These are phyloP conservation scores for Achaetomium macrosporum DNA, from an alignment of 2,329 filamentous ascomycete species.

Conservation along the genomic window DNA sequence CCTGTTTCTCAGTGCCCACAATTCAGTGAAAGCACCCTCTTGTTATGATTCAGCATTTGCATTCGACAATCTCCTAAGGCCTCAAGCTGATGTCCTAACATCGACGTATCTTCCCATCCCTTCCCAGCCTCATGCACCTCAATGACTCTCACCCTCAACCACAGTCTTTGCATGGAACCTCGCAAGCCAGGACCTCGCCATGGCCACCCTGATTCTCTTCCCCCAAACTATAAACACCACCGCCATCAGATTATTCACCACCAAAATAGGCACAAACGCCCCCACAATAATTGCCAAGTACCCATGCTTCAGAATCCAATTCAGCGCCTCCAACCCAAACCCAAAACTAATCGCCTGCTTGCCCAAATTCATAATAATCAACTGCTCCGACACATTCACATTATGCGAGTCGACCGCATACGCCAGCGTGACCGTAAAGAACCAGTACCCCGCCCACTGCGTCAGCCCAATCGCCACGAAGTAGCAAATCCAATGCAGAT, in stretches of 20 bases:
- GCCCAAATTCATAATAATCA: conserved; percentile 54
- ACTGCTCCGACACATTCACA: conserved; percentile 55
- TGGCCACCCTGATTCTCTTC: conserved; percentile 43
- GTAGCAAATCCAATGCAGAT: conserved; percentile 42
- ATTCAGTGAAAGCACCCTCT: too few species aligned
- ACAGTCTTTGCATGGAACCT: conserved; percentile 32
- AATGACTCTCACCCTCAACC: conserved; percentile 9
- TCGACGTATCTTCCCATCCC: neutral
- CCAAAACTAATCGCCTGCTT: conserved; percentile 52
- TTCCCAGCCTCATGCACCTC: neutral
- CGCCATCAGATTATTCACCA: conserved; percentile 44
- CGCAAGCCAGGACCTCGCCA: conserved; percentile 43
- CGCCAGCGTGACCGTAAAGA: conserved; percentile 52
- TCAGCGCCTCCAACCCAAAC: conserved; percentile 43
- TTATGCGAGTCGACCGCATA: conserved; percentile 57
- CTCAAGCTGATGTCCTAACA: too few species aligned
- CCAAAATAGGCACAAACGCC: conserved; percentile 42
- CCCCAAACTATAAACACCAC: conserved; percentile 46
- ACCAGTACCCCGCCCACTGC: conserved; percentile 48
- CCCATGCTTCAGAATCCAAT: conserved; percentile 45
- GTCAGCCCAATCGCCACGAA: conserved; percentile 45
- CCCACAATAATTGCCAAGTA: conserved; percentile 48
- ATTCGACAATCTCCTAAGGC: too few species aligned
- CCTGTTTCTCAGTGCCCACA: too few species aligned
- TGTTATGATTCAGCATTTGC: too few species aligned